Percentiles rank a stretch among this genome's conserved stretches.
Evolutionary conservation across 352 stramenopile genomes (phyloP).

Genomic region (Pythium sukuiense): DNA sequence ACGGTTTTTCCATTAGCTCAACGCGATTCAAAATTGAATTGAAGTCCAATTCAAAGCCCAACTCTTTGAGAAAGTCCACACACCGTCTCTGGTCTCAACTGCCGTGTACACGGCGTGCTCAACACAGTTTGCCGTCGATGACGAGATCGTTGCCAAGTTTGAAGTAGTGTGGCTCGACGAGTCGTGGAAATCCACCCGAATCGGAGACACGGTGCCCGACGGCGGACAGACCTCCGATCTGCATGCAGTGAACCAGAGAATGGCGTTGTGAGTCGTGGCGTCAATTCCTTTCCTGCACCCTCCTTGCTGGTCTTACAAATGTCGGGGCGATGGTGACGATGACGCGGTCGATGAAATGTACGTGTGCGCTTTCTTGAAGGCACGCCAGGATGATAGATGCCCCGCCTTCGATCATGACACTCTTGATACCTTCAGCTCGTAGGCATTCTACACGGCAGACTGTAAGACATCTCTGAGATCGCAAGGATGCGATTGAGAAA

Average conservation of each 20-base stretch:
- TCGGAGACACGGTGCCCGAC: conserved; percentile 33
- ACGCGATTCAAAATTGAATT: conserved; percentile 31
- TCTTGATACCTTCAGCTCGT: conserved; percentile 45
- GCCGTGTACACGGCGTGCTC: background rate
- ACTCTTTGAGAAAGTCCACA: background rate
- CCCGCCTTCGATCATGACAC: conserved; percentile 85
- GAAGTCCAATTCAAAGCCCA: conserved; percentile 22
- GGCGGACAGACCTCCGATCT: conserved; percentile 66
- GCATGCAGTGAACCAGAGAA: background rate
- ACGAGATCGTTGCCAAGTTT: conserved; percentile 48
- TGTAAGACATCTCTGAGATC: background rate
- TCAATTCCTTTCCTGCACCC: too few relatives aligned
- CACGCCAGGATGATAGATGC: conserved; percentile 76
- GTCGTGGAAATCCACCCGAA: conserved; percentile 32
- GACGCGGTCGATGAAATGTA: conserved; percentile 61
- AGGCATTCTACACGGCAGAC: conserved; percentile 12
- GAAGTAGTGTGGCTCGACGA: conserved; percentile 35
- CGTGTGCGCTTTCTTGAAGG: conserved; percentile 35
- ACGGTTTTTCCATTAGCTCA: background rate
- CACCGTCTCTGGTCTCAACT: background rate
- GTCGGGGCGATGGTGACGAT: conserved; percentile 80
- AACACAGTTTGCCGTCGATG: conserved; percentile 37
- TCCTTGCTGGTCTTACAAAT: conserved; percentile 48
- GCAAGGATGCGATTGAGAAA: background rate
- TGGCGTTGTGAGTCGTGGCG: background rate